Base-by-base conservation (phyloP, 2,329 filamentous ascomycete species). In the Chrysoporthe cubensis region DNA sequence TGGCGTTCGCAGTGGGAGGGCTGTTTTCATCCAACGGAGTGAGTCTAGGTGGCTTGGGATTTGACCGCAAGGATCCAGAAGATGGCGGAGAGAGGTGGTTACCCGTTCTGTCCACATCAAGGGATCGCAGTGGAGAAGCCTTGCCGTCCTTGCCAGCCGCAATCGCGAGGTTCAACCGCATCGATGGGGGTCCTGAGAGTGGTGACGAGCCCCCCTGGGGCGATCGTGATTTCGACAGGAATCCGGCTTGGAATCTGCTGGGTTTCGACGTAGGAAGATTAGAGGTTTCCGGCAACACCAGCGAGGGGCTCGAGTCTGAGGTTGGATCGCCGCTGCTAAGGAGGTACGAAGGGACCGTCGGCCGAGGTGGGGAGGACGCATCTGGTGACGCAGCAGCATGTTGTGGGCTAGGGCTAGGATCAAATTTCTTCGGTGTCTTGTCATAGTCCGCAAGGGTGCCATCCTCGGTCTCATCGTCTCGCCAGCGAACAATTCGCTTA, bases 381-480 rank as follows among this genome's bases (percentile, higher is more conserved):
- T 83, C 80, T 0, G 85, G 84, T 18, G 86, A 87, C 34, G 66
- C 54, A 32, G 70, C 69, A 11, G 63, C 54, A 18, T 52, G 70
- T 70, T 59, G 79, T 78, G 62, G 16, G n/a, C 62, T 89, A 86
- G 7, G 88, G 87, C 0, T 86, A 2, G 83, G 83, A 18, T 87
- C 82, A 9, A 85, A 78, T 75, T 90, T 91, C 77, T 94, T 87
- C 0, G 96, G 95, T 2, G 95, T 97, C 80, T 93, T 93, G 75
- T 95, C 92, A 76, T 95, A 97, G 76, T 98, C 96, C 13, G 92
- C 94, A 66, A 98, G 82, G 0, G 90, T 90, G 34, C 94, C 94
- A 63, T 95, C 89, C 75, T 96, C 91, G 2, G 90, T 82, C 75
- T 88, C 93, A 74, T 98, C 96, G 74, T 97, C 94, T 68, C 93